These are phyloP conservation scores for Penicillium sp. DNA, from an alignment of 2,329 filamentous ascomycete species.

Conservation along the genomic window DNA sequence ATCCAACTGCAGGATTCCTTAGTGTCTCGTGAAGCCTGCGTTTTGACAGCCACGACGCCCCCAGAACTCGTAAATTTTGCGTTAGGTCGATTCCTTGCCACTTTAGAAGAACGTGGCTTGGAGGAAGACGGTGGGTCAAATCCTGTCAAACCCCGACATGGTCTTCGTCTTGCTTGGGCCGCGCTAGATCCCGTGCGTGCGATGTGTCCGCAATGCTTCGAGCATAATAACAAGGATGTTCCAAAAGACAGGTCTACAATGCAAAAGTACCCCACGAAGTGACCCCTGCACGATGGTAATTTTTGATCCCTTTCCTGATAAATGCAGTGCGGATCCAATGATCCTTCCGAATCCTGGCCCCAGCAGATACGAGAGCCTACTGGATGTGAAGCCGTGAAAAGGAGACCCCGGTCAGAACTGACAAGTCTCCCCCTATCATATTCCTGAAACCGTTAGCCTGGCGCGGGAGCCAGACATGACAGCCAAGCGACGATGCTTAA, in stretches of 20 bases:
- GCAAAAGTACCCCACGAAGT: neutral
- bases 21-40: neutral
- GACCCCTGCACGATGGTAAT: neutral
- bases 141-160: neutral
- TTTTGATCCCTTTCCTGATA: neutral
- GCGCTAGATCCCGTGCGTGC: neutral
- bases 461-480: neutral
- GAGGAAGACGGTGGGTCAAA: neutral
- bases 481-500: neutral
- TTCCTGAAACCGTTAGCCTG: conserved; percentile 1
- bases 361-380: neutral
- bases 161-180: neutral
- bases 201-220: neutral
- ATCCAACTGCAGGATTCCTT: neutral
- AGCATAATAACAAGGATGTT: neutral
- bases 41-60: conserved; percentile 3
- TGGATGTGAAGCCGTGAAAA: neutral
- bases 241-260: neutral
- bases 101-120: neutral
- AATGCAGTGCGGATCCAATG: neutral
- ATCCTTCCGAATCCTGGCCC: neutral
- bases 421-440: neutral
- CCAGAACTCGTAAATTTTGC: conserved; percentile 2
- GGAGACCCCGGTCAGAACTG: neutral
- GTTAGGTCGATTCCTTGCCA: neutral